Conservation (phyloP, 805 yeast genomes). For the Torulaspora indica region DNA sequence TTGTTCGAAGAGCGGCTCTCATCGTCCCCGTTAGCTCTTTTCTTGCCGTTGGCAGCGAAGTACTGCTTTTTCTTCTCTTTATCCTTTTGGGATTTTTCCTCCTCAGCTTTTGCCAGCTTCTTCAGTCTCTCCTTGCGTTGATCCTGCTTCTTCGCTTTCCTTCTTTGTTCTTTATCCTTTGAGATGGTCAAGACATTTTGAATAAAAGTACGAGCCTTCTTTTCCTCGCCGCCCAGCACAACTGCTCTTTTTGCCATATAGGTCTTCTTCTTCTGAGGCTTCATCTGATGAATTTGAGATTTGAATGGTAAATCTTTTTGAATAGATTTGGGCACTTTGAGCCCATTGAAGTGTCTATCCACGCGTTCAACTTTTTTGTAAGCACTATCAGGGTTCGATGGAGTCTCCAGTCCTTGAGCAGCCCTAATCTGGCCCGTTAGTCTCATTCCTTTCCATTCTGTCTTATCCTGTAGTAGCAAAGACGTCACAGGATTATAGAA, state of each 20-base stretch:
- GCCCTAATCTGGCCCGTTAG: constrained; percentile 92
- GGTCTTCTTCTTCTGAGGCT: constrained; percentile 77
- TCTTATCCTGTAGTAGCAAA: constrained; percentile 66
- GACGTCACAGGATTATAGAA: constrained; percentile 97
- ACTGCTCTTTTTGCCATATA: constrained; percentile 91
- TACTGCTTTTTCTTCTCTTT: constrained; percentile 82
- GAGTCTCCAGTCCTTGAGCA: constrained; percentile 60
- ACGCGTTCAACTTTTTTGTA: constrained; percentile 73
- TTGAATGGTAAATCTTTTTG: constrained; percentile 81
- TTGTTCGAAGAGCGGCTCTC: constrained; percentile 24
- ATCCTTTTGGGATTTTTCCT: constrained; percentile 65
- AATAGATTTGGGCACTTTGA: constrained; percentile 77
- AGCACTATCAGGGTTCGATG: constrained; percentile 47
- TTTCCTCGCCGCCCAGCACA: constrained; percentile 85
- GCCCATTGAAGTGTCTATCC: constrained; percentile 80
- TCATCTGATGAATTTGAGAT: constrained; percentile 84
- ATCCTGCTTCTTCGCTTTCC: constrained; percentile 64
- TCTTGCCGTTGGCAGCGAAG: constrained; percentile 67
- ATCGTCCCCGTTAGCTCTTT: constrained; percentile 41
- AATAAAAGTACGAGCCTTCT: constrained; percentile 84
- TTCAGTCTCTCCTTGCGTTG: constrained; percentile 72
- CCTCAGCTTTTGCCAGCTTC: constrained; percentile 70
- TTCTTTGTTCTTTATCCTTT: constrained; percentile 78
- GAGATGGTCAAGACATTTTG: constrained; percentile 81
- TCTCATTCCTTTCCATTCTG: constrained; percentile 94